Evolutionary conservation across 768 basidiomycete genomes (phyloP), one percentile per base, ranked within the genome.

Genomic region (Suillus paluster): DNA sequence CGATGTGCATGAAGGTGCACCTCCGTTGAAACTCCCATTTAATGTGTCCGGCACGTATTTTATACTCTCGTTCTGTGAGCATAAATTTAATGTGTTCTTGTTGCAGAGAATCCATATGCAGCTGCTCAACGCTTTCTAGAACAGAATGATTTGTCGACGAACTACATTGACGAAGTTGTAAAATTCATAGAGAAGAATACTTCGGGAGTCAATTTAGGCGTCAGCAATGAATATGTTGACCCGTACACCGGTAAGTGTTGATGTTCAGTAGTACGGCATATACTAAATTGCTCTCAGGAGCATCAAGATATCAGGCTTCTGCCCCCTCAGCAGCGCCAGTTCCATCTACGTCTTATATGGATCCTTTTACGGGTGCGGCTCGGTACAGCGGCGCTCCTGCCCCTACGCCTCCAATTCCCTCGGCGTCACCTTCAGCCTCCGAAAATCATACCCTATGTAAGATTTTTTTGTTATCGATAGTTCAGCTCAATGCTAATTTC

Each of bases 131-230:
- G 86, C 27, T 99, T 99, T 82, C 77, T 99, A 49, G 80, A 88
- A 61, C 79, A 79, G 55, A 91, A 99, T 71, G 91, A 98, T 41
- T 83, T 99, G 8, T 91, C 97, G 0, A 68, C 86, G 64, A 81
- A 80, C 5, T 95, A 99, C 71, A 78, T 94, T 27, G 96, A 99
- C 67, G 84, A 98, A 74, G 91, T 99, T 15, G 96, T 92, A 33
- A 81, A 82, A 59, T 99, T 98, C 76, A 99, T 99, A 58, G 92
- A 97, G 75, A 91, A 91, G 75, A 97, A 95, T 66, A 92, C 95
- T 0, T 78, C 83, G 4, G 93, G 92, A 1, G 87, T 93, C 23
- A 88, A 81, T 58, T 76, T 98, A 11, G 89, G 90, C 44, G 71
- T 79, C 4, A 77, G 80, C n/a, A 78, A 73, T 48, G 83, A 87